A percentile compares a stretch with the other conserved stretches of the same genome.
These are phyloP conservation scores for Effrenium voratum DNA, from an alignment of 73 alveolate species.

Conservation along the genomic window DNA sequence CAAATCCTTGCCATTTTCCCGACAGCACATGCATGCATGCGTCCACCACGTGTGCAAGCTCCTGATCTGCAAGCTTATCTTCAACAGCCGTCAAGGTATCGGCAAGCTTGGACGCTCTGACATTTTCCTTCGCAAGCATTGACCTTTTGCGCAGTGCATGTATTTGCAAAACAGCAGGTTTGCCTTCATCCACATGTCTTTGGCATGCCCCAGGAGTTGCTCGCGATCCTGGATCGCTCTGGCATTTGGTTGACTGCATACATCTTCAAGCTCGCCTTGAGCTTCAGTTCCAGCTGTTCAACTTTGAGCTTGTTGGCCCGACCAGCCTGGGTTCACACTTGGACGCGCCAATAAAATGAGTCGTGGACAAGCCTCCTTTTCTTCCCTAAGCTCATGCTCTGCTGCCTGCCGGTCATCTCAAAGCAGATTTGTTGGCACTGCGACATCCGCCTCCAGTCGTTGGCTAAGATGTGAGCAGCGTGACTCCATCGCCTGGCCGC, in stretches of 20 bases:
- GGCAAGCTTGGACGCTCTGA: slow-evolving; percentile 75
- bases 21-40: background rate
- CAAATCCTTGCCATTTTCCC: background rate
- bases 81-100: slow-evolving; percentile 67
- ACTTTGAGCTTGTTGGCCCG: slow-evolving; percentile 74
- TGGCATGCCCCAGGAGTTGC: slow-evolving; percentile 84
- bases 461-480: slow-evolving; percentile 59
- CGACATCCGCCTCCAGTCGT: slow-evolving; percentile 54
- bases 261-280: background rate
- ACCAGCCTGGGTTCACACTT: slow-evolving; percentile 33
- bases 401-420: background rate
- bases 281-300: slow-evolving; percentile 66
- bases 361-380: slow-evolving; percentile 19
- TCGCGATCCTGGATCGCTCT: slow-evolving; percentile 30
- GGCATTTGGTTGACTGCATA: background rate
- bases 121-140: slow-evolving; percentile 14
- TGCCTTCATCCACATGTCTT: slow-evolving; percentile 89
- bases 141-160: background rate
- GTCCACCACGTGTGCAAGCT: background rate
- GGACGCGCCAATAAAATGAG: background rate
- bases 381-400: slow-evolving; percentile 54
- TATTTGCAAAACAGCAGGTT: background rate
- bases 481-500: slow-evolving; percentile 44
- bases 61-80: slow-evolving; percentile 83
- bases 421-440: background rate